Evolutionary conservation across 805 yeast species (phyloP).

Genomic region (Cyberlindnera euphorbiiphila): DNA sequence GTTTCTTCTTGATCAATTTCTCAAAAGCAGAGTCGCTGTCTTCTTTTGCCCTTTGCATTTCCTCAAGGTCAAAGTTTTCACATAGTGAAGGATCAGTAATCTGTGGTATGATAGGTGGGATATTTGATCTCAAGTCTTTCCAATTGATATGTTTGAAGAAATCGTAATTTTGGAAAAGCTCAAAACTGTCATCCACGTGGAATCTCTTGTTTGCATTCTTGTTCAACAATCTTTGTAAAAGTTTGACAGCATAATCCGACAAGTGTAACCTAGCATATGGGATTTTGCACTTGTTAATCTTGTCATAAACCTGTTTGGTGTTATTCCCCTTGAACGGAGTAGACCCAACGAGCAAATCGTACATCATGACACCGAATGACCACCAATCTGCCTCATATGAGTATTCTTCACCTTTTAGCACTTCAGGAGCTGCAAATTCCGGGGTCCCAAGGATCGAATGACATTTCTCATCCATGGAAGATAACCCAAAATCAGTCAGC

Average conservation of each 20-base stretch:
- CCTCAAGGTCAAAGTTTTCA: conserved; percentile 74
- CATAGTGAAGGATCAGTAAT: conserved; percentile 74
- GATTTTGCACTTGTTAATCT: conserved; percentile 59
- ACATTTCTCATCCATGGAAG: conserved; percentile 36
- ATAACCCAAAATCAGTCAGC: conserved; percentile 81
- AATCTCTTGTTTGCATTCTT: conserved; percentile 65
- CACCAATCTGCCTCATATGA: conserved; percentile 88
- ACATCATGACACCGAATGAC: conserved; percentile 79
- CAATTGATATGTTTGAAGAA: conserved; percentile 77
- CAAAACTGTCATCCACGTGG: conserved; percentile 45
- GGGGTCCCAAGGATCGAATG: conserved; percentile 43
- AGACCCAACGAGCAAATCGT: conserved; percentile 73
- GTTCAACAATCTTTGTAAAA: conserved; percentile 59
- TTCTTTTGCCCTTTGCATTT: conserved; percentile 38
- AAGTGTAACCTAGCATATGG: conserved; percentile 59
- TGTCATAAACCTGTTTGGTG: conserved; percentile 62
- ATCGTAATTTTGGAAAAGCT: conserved; percentile 52
- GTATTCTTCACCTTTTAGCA: conserved; percentile 72
- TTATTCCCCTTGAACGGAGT: conserved; percentile 84
- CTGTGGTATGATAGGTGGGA: conserved; percentile 76
- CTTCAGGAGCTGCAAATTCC: conserved; percentile 76
- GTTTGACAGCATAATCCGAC: conserved; percentile 71
- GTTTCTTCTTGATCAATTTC: neutral
- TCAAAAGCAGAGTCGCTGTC: neutral
- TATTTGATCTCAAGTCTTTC: conserved; percentile 42